A percentile compares a stretch with the other conserved stretches of the same genome.
These are phyloP conservation scores for Deinandra increscens DNA, from an alignment of 129 eudicot genomes.

Conservation along the genomic window DNA sequence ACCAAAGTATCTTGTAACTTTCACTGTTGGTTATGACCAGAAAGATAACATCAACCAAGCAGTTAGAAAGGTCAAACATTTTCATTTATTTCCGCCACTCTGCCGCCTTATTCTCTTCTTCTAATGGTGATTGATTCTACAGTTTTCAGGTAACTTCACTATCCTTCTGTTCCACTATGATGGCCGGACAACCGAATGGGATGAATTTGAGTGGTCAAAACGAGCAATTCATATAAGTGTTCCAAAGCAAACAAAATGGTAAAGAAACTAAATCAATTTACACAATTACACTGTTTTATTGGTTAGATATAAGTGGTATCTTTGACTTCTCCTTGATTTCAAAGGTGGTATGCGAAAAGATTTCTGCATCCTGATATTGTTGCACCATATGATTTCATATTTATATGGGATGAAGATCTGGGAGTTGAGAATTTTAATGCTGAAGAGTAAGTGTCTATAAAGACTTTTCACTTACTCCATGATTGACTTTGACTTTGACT, in stretches of 20 bases:
- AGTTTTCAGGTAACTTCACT: slow-evolving; percentile 87
- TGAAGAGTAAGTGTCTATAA: slow-evolving; percentile 67
- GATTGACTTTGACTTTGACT: slow-evolving; percentile 16
- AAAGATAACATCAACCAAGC: slow-evolving; percentile 71
- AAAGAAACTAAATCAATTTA: slow-evolving; percentile 5
- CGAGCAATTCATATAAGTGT: slow-evolving; percentile 81
- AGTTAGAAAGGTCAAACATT: slow-evolving; percentile 61
- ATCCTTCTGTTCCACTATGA: slow-evolving; percentile 88
- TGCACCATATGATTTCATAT: slow-evolving; percentile 84
- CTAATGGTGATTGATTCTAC: slow-evolving; percentile 25
- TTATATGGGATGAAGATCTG: slow-evolving; percentile 96
- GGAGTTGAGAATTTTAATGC: slow-evolving; percentile 92
- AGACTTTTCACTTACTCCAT: slow-evolving; percentile 12
- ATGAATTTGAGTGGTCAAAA: slow-evolving; percentile 90
- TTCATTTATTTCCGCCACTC: not conserved
- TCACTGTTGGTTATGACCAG: slow-evolving; percentile 83
- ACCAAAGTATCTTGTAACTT: slow-evolving; percentile 84
- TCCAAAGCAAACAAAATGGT: slow-evolving; percentile 90
- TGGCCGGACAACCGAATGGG: slow-evolving; percentile 80
- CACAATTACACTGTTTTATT: not conserved
- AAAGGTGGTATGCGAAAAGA: slow-evolving; percentile 97
- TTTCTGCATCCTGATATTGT: slow-evolving; percentile 93
- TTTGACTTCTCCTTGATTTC: slow-evolving; percentile 15
- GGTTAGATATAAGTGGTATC: not conserved
- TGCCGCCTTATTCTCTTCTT: not conserved